Evolutionary conservation across 352 stramenopile species (phyloP).

Genomic region (Globisporangium apiculatum): DNA sequence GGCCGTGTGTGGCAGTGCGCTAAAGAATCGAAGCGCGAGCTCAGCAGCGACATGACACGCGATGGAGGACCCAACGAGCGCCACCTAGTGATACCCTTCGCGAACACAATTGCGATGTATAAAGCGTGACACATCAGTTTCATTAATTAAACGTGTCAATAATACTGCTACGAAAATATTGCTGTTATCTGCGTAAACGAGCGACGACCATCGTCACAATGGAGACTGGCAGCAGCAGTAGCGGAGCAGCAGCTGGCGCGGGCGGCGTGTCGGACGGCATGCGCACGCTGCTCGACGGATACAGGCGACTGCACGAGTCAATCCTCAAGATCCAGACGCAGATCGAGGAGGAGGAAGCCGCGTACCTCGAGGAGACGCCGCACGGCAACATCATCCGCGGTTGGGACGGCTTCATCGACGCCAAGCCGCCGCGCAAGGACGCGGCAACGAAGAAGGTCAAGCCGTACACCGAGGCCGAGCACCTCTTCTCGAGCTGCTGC

Average conservation of each 20-base stretch:
- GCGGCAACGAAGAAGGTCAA: constrained; percentile 69
- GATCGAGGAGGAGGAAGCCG: constrained; percentile 72
- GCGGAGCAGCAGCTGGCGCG: too few species aligned
- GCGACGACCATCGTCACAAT: too few species aligned
- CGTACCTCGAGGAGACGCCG: constrained; percentile 76
- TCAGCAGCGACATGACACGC: too few species aligned
- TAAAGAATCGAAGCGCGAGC: too few species aligned
- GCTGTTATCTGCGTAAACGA: too few species aligned
- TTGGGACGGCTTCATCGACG: constrained; percentile 85
- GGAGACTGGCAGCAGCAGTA: background rate
- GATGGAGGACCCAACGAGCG: too few species aligned
- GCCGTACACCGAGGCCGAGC: constrained; percentile 69
- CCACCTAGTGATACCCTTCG: too few species aligned
- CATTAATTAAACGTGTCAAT: too few species aligned
- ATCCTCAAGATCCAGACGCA: constrained; percentile 61
- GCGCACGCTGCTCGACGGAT: constrained; percentile 56
- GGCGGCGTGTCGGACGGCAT: constrained; percentile 55
- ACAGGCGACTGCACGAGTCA: constrained; percentile 65
- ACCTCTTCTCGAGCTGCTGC: constrained; percentile 76
- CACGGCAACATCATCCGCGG: constrained; percentile 86
- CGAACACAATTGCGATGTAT: too few species aligned
- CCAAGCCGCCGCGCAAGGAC: constrained; percentile 73
- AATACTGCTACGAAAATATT: too few species aligned
- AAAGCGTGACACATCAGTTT: too few species aligned
- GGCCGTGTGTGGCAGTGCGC: too few species aligned